Conservation (phyloP, 2,329 filamentous ascomycete species). For the Aspergillus sp. region DNA sequence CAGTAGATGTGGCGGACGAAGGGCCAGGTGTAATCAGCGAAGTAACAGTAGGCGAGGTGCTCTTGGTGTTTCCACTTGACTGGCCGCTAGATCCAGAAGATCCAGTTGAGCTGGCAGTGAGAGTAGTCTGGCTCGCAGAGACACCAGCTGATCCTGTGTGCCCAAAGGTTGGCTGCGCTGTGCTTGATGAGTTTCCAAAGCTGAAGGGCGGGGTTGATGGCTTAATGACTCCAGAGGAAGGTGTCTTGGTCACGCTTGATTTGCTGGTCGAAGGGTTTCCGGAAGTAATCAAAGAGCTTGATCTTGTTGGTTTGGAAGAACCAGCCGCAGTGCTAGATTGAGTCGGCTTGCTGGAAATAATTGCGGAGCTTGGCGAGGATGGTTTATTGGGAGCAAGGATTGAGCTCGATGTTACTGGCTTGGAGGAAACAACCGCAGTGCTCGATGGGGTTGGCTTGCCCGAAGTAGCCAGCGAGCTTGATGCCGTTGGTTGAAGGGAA, state of each 20-base stretch:
- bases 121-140: no score
- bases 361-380: conserved; percentile 1
- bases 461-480: not conserved
- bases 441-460: not conserved
- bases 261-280: no score
- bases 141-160: no score
- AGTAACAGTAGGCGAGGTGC: conserved; percentile 1
- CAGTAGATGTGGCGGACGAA: conserved; percentile 8
- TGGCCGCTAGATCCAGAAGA: no score
- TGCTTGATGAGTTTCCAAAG: no score
- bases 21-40: not conserved
- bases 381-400: not conserved
- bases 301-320: not conserved
- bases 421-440: not conserved
- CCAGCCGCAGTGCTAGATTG: conserved; percentile 5
- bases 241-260: no score
- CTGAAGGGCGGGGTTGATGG: no score
- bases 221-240: no score
- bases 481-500: not conserved
- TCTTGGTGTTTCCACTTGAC: not conserved
- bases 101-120: no score
- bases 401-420: not conserved
- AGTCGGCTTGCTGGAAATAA: not conserved
- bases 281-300: no score
- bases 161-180: no score